Conservation (phyloP, 805 yeast species). For the Saccharomyces jurei region DNA sequence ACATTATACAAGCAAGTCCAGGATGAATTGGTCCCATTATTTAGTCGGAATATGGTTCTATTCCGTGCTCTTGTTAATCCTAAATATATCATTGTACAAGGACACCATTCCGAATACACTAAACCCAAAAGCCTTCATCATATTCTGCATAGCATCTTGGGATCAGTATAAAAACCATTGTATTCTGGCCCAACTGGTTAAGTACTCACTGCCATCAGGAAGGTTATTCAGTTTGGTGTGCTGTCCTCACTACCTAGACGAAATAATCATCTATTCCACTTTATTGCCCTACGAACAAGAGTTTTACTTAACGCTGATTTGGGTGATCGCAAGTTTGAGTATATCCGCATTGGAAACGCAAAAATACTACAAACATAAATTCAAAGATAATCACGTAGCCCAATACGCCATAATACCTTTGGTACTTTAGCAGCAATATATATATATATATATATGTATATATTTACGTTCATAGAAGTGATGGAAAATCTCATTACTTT, state of each 20-base stretch:
- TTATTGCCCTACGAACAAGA: conserved; percentile 15
- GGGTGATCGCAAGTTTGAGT: conserved; percentile 40
- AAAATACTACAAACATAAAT: conserved; percentile 35
- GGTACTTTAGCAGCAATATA: not conserved
- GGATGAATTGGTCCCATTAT: conserved; percentile 61
- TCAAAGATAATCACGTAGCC: conserved; percentile 12
- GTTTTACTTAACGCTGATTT: conserved; percentile 21
- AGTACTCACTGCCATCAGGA: conserved; percentile 48
- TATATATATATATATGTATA: not conserved
- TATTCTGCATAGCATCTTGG: conserved; percentile 20
- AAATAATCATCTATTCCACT: conserved; percentile 45
- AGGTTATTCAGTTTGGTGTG: conserved; percentile 44
- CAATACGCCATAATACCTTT: conserved; percentile 17
- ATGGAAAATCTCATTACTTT: not conserved
- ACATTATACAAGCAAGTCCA: conserved; percentile 39
- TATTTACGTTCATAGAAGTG: too few relatives aligned
- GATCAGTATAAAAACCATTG: conserved; percentile 38
- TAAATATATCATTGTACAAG: conserved; percentile 25
- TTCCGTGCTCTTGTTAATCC: conserved; percentile 37
- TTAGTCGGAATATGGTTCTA: conserved; percentile 58
- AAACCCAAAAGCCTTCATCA: conserved; percentile 15
- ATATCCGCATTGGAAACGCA: conserved; percentile 49
- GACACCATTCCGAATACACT: conserved; percentile 5
- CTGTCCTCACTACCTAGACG: conserved; percentile 68
- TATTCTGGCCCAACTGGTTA: conserved; percentile 40